These are phyloP conservation scores for Cymbopogon citratus DNA, from an alignment of 176 grass and related monocot genomes.

Conservation along the genomic window DNA sequence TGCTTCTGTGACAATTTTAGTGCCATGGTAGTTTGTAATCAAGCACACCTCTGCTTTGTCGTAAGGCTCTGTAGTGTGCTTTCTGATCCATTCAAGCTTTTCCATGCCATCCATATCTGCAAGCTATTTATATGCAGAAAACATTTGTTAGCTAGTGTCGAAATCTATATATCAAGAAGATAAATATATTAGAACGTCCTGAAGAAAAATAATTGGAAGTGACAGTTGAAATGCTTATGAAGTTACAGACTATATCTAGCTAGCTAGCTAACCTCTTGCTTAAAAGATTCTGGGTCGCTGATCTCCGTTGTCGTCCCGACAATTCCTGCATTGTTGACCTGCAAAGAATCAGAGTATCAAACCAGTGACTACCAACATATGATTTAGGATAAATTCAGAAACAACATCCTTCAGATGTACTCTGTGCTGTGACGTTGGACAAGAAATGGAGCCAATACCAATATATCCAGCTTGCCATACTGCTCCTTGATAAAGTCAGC, in stretches of 20 bases:
- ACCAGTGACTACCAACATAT: neutral
- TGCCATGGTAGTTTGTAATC: slow-evolving; percentile 52
- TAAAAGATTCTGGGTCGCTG: neutral
- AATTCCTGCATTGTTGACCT: slow-evolving; percentile 41
- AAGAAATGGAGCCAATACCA: neutral
- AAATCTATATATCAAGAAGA: too few species aligned
- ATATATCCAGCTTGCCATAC: slow-evolving; percentile 47
- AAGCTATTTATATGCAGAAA: slow-evolving; percentile 13
- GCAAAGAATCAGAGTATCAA: neutral
- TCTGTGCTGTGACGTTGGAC: neutral
- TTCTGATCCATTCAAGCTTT: slow-evolving; percentile 8
- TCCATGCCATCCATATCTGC: neutral
- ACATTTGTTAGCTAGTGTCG: too few species aligned
- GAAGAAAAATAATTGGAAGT: neutral
- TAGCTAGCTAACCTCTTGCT: neutral
- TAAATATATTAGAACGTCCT: neutral
- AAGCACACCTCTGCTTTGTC: slow-evolving; percentile 47
- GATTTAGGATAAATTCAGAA: neutral
- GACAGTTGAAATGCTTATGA: neutral
- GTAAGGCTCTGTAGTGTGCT: slow-evolving; percentile 21
- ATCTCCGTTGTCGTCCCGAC: neutral
- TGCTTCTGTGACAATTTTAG: slow-evolving; percentile 44
- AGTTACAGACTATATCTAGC: neutral
- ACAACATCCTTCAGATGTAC: neutral
- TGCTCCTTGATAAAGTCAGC: slow-evolving; percentile 27